Evolutionary conservation across 768 basidiomycete species (phyloP).

Genomic region (Rickenella mellea): DNA sequence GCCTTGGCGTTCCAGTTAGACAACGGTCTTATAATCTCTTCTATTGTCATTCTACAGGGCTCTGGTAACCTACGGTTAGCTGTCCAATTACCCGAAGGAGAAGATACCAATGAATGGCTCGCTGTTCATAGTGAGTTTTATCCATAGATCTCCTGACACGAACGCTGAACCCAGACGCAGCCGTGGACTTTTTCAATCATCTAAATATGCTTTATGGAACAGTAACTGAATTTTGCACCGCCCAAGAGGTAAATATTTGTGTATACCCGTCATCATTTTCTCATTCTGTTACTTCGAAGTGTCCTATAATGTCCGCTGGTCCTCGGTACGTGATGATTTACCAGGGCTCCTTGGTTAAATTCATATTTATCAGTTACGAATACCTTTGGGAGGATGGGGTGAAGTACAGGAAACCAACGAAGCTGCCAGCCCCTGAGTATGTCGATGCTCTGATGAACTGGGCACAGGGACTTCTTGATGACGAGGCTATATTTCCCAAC

Average conservation of each 20-base stretch:
- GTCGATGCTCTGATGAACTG: slow-evolving; percentile 99
- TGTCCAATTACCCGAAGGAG: slow-evolving; percentile 91
- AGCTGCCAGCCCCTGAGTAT: slow-evolving; percentile 90
- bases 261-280: slow-evolving; percentile 1
- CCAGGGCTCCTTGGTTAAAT: neutral
- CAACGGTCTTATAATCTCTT: neutral
- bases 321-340: slow-evolving; percentile 51
- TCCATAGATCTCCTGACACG: neutral
- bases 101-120: slow-evolving; percentile 98
- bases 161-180: slow-evolving; percentile 28
- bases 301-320: slow-evolving; percentile 95
- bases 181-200: slow-evolving; percentile 99
- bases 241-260: slow-evolving; percentile 63
- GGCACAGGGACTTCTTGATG: slow-evolving; percentile 88
- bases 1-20: slow-evolving; percentile 9
- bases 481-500: slow-evolving; percentile 87
- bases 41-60: slow-evolving; percentile 40
- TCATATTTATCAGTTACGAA: slow-evolving; percentile 54
- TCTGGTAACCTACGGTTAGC: slow-evolving; percentile 92
- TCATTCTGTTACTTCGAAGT: slow-evolving; percentile 32
- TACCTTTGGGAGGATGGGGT: slow-evolving; percentile 92
- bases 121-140: slow-evolving; percentile 81
- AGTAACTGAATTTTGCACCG: slow-evolving; percentile 95
- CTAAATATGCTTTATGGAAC: slow-evolving; percentile 99
- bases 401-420: slow-evolving; percentile 84